phyloP scores from a whole-genome alignment of 805 yeast species.

The Myxozyma geophila region DNA sequence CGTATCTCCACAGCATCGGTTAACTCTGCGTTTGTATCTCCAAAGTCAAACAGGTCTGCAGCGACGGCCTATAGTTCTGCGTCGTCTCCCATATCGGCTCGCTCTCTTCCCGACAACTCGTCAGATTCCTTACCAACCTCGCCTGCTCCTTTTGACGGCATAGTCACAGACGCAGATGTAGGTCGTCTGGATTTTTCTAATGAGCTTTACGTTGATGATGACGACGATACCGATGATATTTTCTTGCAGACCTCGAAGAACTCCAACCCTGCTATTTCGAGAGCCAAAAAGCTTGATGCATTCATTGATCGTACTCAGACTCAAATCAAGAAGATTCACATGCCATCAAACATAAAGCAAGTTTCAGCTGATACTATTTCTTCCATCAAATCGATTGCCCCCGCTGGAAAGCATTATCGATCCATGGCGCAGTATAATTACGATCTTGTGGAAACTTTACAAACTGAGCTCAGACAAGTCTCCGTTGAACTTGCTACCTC shows the following conservation, averaged over 20 bases:
- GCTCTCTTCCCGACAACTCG: neutral
- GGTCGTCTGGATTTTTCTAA: conserved; percentile 6
- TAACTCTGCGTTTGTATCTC: neutral
- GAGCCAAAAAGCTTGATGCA: conserved; percentile 6
- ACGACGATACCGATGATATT: conserved; percentile 11
- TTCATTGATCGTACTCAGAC: conserved; percentile 27
- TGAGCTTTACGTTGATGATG: conserved; percentile 7
- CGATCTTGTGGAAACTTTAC: conserved; percentile 26
- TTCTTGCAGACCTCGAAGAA: neutral
- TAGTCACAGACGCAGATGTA: neutral
- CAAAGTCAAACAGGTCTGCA: neutral
- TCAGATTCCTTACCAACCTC: conserved; percentile 7
- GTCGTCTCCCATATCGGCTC: conserved; percentile 8
- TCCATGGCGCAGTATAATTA: conserved; percentile 19
- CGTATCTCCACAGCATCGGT: conserved; percentile 5
- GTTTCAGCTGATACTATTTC: conserved; percentile 25
- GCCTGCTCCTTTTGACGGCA: conserved; percentile 1
- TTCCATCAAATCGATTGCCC: conserved; percentile 20
- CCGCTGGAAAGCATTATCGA: neutral
- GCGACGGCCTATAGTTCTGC: neutral
- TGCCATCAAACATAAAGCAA: conserved; percentile 23
- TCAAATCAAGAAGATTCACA: conserved; percentile 18
- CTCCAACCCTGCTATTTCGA: conserved; percentile 1
- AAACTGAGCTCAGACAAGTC: conserved; percentile 30
- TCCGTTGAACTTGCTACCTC: conserved; percentile 35